Conservation (phyloP, 805 yeast species). For the Saccharomycopsis javanensis region DNA sequence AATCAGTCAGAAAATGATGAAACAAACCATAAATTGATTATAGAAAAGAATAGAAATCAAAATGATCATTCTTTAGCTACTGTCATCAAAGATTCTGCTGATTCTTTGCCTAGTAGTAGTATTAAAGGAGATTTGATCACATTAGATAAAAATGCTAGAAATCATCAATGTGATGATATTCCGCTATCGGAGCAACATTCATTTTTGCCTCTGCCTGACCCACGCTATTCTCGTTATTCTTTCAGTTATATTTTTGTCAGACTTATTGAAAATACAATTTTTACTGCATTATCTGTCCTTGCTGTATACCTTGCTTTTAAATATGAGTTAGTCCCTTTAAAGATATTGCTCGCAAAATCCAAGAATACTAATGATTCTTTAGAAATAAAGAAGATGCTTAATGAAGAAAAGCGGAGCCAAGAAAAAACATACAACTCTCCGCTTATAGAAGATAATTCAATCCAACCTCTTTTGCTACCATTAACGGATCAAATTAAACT, state of each 20-base stretch:
- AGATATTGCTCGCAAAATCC: not conserved
- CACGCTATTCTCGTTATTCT: conserved; percentile 2
- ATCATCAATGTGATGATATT: not conserved
- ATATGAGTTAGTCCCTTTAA: conserved; percentile 30
- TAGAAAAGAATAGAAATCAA: not conserved
- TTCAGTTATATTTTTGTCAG: conserved; percentile 23
- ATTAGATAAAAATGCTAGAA: not conserved
- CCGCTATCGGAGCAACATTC: not conserved
- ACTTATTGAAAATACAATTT: conserved; percentile 41
- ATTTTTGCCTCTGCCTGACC: not conserved
- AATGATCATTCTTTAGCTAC: not conserved
- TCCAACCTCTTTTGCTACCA: not conserved
- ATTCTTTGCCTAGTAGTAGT: not conserved
- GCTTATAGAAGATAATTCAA: not conserved
- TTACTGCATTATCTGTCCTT: conserved; percentile 31
- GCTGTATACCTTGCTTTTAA: conserved; percentile 31
- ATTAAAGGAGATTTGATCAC: not conserved
- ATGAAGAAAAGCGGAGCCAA: conserved; percentile 4
- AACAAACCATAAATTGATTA: not conserved
- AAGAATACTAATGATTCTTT: not conserved
- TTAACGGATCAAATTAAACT: no score
- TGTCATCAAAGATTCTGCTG: not conserved
- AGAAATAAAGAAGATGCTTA: not conserved
- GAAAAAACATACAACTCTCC: not conserved
- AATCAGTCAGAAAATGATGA: not conserved